Conservation (phyloP, 2,329 filamentous ascomycete species). For the Fusarium nurragi region DNA sequence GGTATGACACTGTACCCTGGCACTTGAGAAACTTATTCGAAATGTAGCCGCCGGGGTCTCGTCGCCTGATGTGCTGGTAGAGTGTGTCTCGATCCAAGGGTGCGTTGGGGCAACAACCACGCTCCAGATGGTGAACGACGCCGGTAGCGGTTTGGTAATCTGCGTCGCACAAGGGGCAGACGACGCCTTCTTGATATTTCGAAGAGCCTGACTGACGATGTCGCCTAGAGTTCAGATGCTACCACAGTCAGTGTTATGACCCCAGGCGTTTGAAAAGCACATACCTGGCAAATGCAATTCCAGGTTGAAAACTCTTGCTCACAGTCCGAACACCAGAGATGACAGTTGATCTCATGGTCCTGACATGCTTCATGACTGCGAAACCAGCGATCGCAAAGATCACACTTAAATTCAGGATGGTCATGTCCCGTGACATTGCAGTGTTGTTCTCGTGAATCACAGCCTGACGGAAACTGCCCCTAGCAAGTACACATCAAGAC, state of each 20-base stretch:
- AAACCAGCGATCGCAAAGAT: slow-evolving; percentile 37
- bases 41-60: slow-evolving; percentile 60
- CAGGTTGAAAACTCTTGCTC: background rate
- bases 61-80: slow-evolving; percentile 54
- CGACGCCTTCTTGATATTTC: slow-evolving; percentile 22
- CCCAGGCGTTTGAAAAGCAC: background rate
- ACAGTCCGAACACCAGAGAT: slow-evolving; percentile 46
- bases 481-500: slow-evolving; percentile 41
- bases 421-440: slow-evolving; percentile 39
- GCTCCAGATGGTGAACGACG: slow-evolving; percentile 65
- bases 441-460: slow-evolving; percentile 41
- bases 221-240: background rate
- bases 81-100: slow-evolving; percentile 60
- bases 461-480: slow-evolving; percentile 37
- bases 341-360: slow-evolving; percentile 43
- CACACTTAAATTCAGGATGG: slow-evolving; percentile 41
- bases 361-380: background rate
- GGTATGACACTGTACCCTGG: slow-evolving; percentile 48
- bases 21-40: slow-evolving; percentile 62
- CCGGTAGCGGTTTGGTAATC: slow-evolving; percentile 62
- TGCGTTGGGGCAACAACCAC: slow-evolving; percentile 60
- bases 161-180: slow-evolving; percentile 65
- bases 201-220: background rate
- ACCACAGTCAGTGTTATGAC: background rate
- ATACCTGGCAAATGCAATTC: slow-evolving; percentile 3